Evolutionary conservation across 148 eudicot genomes (phyloP).

Genomic region (Spergularia bocconei): DNA sequence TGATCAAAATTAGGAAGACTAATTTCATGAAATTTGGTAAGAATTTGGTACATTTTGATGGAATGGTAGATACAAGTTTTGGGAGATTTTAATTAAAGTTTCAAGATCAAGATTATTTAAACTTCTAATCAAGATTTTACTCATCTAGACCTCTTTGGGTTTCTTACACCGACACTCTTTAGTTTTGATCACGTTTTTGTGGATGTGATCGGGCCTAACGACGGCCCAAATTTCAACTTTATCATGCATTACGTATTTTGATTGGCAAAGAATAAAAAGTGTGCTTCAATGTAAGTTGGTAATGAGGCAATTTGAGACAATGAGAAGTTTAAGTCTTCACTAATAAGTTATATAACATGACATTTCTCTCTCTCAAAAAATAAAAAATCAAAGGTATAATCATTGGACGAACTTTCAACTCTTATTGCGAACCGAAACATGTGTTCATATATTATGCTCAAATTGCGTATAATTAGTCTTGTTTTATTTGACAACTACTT

Average conservation of each 20-base stretch:
- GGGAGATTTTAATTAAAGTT: conserved; percentile 1
- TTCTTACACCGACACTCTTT: conserved; percentile 25
- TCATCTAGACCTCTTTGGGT: neutral
- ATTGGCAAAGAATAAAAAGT: conserved; percentile 11
- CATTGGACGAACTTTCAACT: too few relatives aligned
- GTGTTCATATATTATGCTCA: too few relatives aligned
- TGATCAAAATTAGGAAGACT: conserved; percentile 9
- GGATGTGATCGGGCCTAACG: conserved; percentile 13
- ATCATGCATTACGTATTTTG: conserved; percentile 1
- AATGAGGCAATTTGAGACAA: conserved; percentile 12
- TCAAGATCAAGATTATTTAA: conserved; percentile 6
- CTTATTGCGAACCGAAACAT: too few relatives aligned
- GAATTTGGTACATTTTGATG: conserved; percentile 22
- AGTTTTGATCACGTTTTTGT: conserved; percentile 10
- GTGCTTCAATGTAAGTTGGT: conserved; percentile 11
- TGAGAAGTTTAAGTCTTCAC: conserved; percentile 5
- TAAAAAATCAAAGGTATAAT: too few relatives aligned
- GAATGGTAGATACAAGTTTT: conserved; percentile 8
- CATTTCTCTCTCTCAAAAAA: too few relatives aligned
- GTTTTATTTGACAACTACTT: too few relatives aligned
- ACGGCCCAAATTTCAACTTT: neutral
- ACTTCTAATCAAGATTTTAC: neutral
- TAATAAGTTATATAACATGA: neutral
- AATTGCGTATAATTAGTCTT: too few relatives aligned
- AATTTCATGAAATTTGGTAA: conserved; percentile 24